phyloP scores from a whole-genome alignment of 148 eudicot species.

The Rhododendron ovatum region DNA sequence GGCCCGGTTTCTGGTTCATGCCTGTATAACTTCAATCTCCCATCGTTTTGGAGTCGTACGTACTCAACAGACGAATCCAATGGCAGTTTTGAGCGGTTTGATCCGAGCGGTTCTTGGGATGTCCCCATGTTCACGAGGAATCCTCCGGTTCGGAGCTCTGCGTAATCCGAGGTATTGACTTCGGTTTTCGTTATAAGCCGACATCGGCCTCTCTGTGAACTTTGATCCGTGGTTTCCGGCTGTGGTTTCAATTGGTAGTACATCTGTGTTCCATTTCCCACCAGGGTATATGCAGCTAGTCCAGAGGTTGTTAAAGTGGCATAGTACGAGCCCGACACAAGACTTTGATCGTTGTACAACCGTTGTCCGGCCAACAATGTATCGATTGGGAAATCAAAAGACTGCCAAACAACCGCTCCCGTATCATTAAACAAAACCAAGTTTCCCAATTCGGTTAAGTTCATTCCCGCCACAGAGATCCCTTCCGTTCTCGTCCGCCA shows the following conservation, averaged over 20 bases:
- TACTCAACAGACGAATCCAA: conserved; percentile 6
- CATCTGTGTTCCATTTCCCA: neutral
- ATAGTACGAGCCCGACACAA: neutral
- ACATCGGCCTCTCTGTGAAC: neutral
- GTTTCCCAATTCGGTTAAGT: conserved; percentile 12
- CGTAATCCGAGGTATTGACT: neutral
- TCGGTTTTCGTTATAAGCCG: neutral
- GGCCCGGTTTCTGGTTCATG: neutral
- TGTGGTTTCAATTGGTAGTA: conserved; percentile 4
- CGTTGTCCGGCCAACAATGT: conserved; percentile 11
- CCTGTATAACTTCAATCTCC: conserved; percentile 5
- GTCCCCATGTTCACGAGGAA: neutral
- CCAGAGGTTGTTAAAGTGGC: neutral
- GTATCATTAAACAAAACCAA: conserved; percentile 5
- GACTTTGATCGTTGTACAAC: neutral
- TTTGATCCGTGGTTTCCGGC: neutral
- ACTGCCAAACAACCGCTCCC: conserved; percentile 9
- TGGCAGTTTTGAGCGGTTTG: neutral
- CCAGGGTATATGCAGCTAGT: neutral
- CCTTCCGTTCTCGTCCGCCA: conserved; percentile 2
- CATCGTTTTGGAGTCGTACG: neutral
- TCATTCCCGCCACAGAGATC: conserved; percentile 1
- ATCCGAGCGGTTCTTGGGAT: too few relatives aligned
- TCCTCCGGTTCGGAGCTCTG: conserved; percentile 5
- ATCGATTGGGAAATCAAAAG: conserved; percentile 9